phyloP scores from a whole-genome alignment of 768 basidiomycete species.

The Rhodosporidiobolus odoratus region DNA sequence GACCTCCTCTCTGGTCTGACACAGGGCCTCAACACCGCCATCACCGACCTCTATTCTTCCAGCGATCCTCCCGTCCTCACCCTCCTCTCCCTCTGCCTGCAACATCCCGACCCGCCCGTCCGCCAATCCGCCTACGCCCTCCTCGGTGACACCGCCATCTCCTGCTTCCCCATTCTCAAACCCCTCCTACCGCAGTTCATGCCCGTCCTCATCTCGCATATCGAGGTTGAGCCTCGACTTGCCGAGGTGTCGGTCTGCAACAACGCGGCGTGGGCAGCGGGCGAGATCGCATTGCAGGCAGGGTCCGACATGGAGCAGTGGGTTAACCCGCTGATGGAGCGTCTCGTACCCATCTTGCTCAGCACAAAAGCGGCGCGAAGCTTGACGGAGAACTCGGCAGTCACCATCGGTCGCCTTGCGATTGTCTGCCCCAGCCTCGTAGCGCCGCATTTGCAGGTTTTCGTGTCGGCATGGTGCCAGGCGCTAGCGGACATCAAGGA shows the following conservation, averaged over 20 bases:
- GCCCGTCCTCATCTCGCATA: slow-evolving; percentile 78
- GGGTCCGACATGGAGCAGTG: slow-evolving; percentile 86
- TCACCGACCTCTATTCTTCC: slow-evolving; percentile 65
- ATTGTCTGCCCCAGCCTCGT: slow-evolving; percentile 83
- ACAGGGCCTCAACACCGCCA: slow-evolving; percentile 76
- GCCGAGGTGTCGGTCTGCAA: slow-evolving; percentile 97
- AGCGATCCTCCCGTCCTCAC: slow-evolving; percentile 72
- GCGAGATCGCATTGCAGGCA: slow-evolving; percentile 88
- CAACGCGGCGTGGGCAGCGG: slow-evolving; percentile 99
- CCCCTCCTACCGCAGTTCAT: slow-evolving; percentile 84
- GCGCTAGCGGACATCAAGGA: slow-evolving; percentile 97
- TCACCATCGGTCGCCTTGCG: slow-evolving; percentile 93
- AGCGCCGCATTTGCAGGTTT: slow-evolving; percentile 56
- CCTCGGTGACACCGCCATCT: slow-evolving; percentile 95
- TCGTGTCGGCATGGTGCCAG: slow-evolving; percentile 80
- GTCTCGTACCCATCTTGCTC: slow-evolving; percentile 86
- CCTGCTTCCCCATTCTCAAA: slow-evolving; percentile 78
- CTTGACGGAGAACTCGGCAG: slow-evolving; percentile 94
- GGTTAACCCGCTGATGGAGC: slow-evolving; percentile 76
- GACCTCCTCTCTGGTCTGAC: slow-evolving; percentile 92
- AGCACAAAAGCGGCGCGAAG: slow-evolving; percentile 89
- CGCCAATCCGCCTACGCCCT: slow-evolving; percentile 97
- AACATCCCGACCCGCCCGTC: slow-evolving; percentile 89
- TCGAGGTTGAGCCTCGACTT: slow-evolving; percentile 84
- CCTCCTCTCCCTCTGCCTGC: slow-evolving; percentile 75